phyloP scores from a whole-genome alignment of 1,284 basidiomycete genomes.

The Cronartium quercuum region DNA sequence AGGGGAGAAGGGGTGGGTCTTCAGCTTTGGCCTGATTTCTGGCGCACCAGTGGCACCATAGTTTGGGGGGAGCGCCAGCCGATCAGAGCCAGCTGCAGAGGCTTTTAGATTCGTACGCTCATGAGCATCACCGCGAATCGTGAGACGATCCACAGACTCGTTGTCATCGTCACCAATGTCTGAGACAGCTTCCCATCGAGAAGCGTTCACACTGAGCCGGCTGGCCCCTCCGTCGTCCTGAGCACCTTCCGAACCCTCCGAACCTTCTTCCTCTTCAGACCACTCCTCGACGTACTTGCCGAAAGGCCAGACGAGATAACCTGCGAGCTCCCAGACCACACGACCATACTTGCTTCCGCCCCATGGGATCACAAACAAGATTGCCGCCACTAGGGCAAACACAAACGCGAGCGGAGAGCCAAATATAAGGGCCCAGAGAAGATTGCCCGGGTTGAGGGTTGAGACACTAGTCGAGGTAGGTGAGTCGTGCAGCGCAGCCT shows the following conservation, averaged over 20 bases:
- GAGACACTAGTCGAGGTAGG: slow-evolving; percentile 87
- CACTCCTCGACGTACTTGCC: slow-evolving; percentile 91
- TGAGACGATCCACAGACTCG: slow-evolving; percentile 49
- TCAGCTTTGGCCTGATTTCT: slow-evolving; percentile 38
- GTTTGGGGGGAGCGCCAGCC: background rate
- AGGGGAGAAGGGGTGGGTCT: slow-evolving; percentile 43
- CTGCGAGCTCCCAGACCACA: slow-evolving; percentile 84
- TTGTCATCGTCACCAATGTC: slow-evolving; percentile 50
- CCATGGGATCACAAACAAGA: slow-evolving; percentile 65
- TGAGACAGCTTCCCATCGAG: slow-evolving; percentile 40
- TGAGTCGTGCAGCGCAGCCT: slow-evolving; percentile 82
- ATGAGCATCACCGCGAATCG: slow-evolving; percentile 44
- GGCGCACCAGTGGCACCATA: slow-evolving; percentile 22
- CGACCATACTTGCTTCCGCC: slow-evolving; percentile 78
- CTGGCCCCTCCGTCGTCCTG: slow-evolving; percentile 42
- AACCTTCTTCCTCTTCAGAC: slow-evolving; percentile 51
- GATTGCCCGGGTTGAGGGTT: slow-evolving; percentile 76
- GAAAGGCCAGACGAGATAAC: slow-evolving; percentile 97
- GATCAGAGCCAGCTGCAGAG: background rate
- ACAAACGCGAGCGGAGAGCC: slow-evolving; percentile 82
- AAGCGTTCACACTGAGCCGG: slow-evolving; percentile 41
- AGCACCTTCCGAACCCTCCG: background rate
- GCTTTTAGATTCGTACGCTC: background rate
- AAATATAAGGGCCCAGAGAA: slow-evolving; percentile 80
- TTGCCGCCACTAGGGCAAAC: slow-evolving; percentile 62